Conservation (phyloP, 495 filamentous ascomycete species). For the Daldinia bambusicola region DNA sequence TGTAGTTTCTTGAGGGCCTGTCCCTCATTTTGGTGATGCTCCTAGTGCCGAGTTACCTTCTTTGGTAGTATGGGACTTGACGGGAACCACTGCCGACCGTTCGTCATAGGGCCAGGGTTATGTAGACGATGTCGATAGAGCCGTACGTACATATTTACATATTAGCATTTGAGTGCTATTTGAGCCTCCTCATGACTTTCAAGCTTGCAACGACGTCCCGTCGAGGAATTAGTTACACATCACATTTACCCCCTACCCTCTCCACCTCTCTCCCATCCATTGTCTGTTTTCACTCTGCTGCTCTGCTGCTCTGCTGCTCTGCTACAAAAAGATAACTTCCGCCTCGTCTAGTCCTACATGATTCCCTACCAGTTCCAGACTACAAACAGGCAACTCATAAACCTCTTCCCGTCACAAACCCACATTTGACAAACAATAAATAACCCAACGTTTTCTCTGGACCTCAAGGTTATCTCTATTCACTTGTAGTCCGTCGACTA, state of each 20-base stretch:
- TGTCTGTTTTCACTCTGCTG: conserved; percentile 31
- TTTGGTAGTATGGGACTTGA: conserved; percentile 14
- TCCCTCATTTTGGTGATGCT: conserved; percentile 30
- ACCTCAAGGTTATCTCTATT: conserved; percentile 34
- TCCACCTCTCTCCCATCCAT: conserved; percentile 23
- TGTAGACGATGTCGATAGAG: conserved; percentile 23
- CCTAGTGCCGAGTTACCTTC: conserved; percentile 38
- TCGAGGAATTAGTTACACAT: conserved; percentile 41
- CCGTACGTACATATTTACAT: conserved; percentile 29
- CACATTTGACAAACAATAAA: conserved; percentile 47
- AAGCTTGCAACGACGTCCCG: conserved; percentile 27
- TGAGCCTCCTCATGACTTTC: conserved; percentile 33
- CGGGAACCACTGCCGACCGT: conserved; percentile 28
- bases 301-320: not conserved
- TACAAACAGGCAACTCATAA: conserved; percentile 36
- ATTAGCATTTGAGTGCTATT: conserved; percentile 16
- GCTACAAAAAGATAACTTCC: conserved; percentile 16
- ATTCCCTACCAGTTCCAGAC: conserved; percentile 30
- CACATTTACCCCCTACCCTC: conserved; percentile 27
- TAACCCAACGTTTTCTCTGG: conserved; percentile 30
- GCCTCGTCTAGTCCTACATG: conserved; percentile 32
- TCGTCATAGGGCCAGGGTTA: conserved; percentile 30
- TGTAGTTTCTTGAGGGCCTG: conserved; percentile 7
- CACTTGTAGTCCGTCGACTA: conserved; percentile 26
- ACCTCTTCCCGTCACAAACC: conserved; percentile 30